Percentiles rank a stretch among this genome's conserved stretches.
These are phyloP conservation scores for Linum trigynum DNA, from an alignment of 345 rosid genomes.

Conservation along the genomic window DNA sequence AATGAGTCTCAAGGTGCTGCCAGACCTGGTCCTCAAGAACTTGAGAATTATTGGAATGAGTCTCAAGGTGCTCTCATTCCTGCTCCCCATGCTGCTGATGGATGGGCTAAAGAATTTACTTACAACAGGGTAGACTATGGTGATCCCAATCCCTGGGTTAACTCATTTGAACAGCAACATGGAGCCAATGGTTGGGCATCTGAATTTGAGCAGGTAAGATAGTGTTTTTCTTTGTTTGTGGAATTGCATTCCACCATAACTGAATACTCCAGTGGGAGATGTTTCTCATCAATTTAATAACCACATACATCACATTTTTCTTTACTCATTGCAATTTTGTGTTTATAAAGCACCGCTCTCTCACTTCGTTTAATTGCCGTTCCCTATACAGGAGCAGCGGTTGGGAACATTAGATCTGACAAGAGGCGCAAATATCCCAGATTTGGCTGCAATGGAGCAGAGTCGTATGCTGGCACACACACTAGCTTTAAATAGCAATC, in stretches of 20 bases:
- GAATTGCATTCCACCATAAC: no score
- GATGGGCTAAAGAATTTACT: conserved; percentile 73
- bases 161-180: conserved; percentile 78
- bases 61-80: conserved; percentile 65
- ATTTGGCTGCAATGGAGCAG: conserved; percentile 89
- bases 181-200: conserved; percentile 94
- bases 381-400: conserved; percentile 53
- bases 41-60: conserved; percentile 97
- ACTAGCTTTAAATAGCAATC: conserved; percentile 75
- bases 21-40: conserved; percentile 53
- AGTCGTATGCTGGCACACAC: conserved; percentile 93
- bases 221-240: background rate
- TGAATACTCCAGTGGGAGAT: background rate
- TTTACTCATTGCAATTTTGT: background rate
- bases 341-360: background rate
- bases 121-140: conserved; percentile 43
- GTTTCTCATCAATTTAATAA: conserved; percentile 3
- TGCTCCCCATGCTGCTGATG: conserved; percentile 53
- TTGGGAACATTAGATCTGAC: conserved; percentile 49
- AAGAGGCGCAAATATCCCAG: conserved; percentile 52
- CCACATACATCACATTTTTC: background rate
- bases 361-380: conserved; percentile 11
- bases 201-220: conserved; percentile 81
- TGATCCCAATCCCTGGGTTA: conserved; percentile 77
- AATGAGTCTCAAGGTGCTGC: conserved; percentile 82